These are phyloP conservation scores for Dipodascus albidus DNA, from an alignment of 805 yeast genomes.

Conservation along the genomic window DNA sequence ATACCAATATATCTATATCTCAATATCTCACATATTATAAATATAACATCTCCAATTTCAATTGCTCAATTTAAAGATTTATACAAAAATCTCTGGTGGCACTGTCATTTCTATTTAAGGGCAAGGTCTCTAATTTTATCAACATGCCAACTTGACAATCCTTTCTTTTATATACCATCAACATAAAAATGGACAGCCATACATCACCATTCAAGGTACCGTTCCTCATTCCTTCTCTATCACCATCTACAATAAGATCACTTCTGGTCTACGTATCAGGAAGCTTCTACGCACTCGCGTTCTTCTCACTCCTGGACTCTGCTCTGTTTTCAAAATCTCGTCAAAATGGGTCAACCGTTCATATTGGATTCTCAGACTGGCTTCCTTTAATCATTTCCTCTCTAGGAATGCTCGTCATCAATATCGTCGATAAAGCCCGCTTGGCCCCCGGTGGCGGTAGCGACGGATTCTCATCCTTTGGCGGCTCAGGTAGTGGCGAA, in stretches of 20 bases:
- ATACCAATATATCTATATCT: too few relatives aligned
- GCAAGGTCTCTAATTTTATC: too few relatives aligned
- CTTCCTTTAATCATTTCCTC: slow-evolving; percentile 83
- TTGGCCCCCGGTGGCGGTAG: slow-evolving; percentile 26
- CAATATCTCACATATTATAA: too few relatives aligned
- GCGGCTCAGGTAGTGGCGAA: slow-evolving; percentile 31
- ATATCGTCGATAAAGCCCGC: slow-evolving; percentile 57
- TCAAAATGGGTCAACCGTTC: slow-evolving; percentile 68
- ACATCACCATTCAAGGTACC: background rate
- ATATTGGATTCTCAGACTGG: slow-evolving; percentile 83
- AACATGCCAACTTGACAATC: too few relatives aligned
- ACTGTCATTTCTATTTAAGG: too few relatives aligned
- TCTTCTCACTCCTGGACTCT: slow-evolving; percentile 84
- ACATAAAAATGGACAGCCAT: background rate
- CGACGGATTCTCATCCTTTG: slow-evolving; percentile 28
- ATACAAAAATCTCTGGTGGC: too few relatives aligned
- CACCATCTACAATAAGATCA: slow-evolving; percentile 11
- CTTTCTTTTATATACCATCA: too few relatives aligned
- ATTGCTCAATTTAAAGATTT: too few relatives aligned
- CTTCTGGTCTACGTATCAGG: slow-evolving; percentile 24
- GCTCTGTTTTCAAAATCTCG: slow-evolving; percentile 75
- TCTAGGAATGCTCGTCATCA: slow-evolving; percentile 75
- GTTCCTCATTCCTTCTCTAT: background rate
- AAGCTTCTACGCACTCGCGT: slow-evolving; percentile 60
- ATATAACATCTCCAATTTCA: too few relatives aligned